Evolutionary conservation across 805 yeast species (phyloP).

Genomic region (Starmerella geochares): DNA sequence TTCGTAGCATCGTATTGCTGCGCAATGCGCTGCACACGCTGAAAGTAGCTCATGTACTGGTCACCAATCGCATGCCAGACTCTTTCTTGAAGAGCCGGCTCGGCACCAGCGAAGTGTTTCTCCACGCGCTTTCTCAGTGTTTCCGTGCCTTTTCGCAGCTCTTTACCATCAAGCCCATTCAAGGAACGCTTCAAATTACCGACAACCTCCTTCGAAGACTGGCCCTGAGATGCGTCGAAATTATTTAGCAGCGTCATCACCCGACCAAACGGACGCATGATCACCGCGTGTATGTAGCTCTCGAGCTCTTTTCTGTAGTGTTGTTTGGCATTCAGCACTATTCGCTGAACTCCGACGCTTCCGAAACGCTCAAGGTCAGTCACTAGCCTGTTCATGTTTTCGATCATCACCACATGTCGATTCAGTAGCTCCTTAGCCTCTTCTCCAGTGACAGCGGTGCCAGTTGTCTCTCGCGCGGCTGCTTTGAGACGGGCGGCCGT

Average conservation of each 20-base stretch:
- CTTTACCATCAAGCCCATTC: slow-evolving; percentile 47
- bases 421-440: slow-evolving; percentile 34
- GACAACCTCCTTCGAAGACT: slow-evolving; percentile 27
- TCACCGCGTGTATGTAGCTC: slow-evolving; percentile 40
- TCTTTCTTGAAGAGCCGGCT: slow-evolving; percentile 17
- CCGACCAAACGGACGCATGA: slow-evolving; percentile 54
- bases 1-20: slow-evolving; percentile 42
- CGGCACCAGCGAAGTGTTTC: slow-evolving; percentile 38
- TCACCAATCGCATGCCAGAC: slow-evolving; percentile 65
- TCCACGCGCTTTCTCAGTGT: slow-evolving; percentile 49
- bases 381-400: slow-evolving; percentile 45
- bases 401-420: slow-evolving; percentile 40
- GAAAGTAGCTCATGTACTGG: slow-evolving; percentile 47
- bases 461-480: slow-evolving; percentile 16
- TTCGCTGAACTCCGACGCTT: slow-evolving; percentile 18
- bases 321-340: slow-evolving; percentile 28
- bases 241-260: slow-evolving; percentile 55
- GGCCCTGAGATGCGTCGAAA: slow-evolving; percentile 39
- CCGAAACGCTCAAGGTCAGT: slow-evolving; percentile 25
- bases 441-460: slow-evolving; percentile 17
- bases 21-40: slow-evolving; percentile 46
- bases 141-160: slow-evolving; percentile 45
- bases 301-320: slow-evolving; percentile 31
- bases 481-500: slow-evolving; percentile 18
- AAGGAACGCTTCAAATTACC: slow-evolving; percentile 47